phyloP scores from a whole-genome alignment of 2,329 filamentous ascomycete genomes.

The Mollisia scopiformis region DNA sequence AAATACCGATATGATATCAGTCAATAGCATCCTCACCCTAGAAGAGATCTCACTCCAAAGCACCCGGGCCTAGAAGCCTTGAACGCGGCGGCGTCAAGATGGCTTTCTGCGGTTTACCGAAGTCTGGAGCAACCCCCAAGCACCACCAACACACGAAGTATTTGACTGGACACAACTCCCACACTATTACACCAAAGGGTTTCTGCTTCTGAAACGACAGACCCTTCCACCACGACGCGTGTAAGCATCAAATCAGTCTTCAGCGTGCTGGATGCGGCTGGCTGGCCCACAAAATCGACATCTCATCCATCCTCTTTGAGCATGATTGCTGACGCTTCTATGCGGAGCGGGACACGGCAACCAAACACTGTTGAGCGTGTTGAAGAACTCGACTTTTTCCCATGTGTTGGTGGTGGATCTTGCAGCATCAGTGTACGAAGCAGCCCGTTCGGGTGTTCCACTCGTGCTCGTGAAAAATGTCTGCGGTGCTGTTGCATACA shows the following conservation, averaged over 20 bases:
- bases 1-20: neutral
- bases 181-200: too few species aligned
- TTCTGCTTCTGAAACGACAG: constrained; percentile 21
- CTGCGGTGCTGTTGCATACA: neutral
- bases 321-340: constrained; percentile 7
- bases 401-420: neutral
- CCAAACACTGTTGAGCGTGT: neutral
- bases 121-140: constrained; percentile 8
- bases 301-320: neutral
- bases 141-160: too few species aligned
- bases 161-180: too few species aligned
- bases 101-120: constrained; percentile 3
- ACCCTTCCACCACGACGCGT: constrained; percentile 20
- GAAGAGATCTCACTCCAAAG: too few species aligned
- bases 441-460: too few species aligned
- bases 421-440: neutral
- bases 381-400: neutral
- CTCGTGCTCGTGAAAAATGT: neutral
- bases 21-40: too few species aligned
- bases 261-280: constrained; percentile 11
- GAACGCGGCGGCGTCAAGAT: neutral
- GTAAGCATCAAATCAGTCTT: constrained; percentile 18
- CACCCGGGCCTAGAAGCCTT: neutral
- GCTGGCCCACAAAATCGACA: constrained; percentile 8
- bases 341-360: constrained; percentile 7